Conservation (phyloP, 2,329 filamentous ascomycete genomes). For the Neonectria magnoliae region DNA sequence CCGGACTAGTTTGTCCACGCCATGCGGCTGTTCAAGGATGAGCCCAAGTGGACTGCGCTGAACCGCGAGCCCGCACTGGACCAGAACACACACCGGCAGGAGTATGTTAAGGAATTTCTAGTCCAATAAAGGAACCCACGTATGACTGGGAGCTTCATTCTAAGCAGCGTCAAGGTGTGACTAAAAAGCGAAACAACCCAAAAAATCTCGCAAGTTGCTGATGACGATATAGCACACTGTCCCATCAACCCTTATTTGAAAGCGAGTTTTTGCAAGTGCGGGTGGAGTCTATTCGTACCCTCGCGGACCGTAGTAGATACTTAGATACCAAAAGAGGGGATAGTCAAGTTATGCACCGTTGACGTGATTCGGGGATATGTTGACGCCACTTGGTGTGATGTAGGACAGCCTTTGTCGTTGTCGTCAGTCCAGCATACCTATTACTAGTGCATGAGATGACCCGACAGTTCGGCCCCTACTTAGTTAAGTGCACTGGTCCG, state of each 20-base stretch:
- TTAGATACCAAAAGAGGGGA: slow-evolving; percentile 2
- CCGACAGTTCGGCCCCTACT: background rate
- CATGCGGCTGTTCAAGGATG: slow-evolving; percentile 96
- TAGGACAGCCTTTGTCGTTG: background rate
- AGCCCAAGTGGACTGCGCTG: slow-evolving; percentile 97
- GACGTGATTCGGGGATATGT: slow-evolving; percentile 14
- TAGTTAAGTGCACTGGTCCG: too few species aligned
- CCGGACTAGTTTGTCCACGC: slow-evolving; percentile 84
- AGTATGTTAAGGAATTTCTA: slow-evolving; percentile 71
- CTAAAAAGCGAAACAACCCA: background rate
- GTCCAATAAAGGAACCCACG: slow-evolving; percentile 39
- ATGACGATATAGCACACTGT: background rate
- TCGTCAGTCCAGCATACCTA: background rate
- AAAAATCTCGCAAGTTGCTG: background rate
- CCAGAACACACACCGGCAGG: slow-evolving; percentile 78
- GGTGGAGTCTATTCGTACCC: background rate
- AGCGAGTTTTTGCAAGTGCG: background rate
- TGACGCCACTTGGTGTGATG: slow-evolving; percentile 6
- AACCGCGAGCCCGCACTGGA: slow-evolving; percentile 84
- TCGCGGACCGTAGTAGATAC: background rate
- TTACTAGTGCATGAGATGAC: background rate
- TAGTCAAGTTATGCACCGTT: background rate
- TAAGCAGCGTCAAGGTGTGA: background rate
- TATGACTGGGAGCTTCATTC: slow-evolving; percentile 14
- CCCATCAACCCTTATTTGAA: background rate